Base-by-base conservation (phyloP, 2,329 filamentous ascomycete genomes). In the Fusarium euwallaceae region DNA sequence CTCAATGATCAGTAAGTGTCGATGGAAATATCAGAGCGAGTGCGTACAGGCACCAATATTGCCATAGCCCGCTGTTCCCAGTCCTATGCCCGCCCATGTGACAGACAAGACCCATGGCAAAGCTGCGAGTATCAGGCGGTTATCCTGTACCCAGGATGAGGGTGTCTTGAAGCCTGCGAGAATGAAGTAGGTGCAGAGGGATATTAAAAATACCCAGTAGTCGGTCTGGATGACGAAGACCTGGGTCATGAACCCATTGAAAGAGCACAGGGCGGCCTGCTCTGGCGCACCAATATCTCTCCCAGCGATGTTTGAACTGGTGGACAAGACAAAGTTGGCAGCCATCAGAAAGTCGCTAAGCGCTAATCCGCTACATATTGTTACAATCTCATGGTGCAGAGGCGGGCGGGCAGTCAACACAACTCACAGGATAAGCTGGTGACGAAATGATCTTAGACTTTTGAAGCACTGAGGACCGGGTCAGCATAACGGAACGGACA, bases 341-440 rank as follows among this genome's bases (percentile, higher is more conserved):
- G 59, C 65, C 65, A 67, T 67, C 12, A 67, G 48, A 37, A 63
- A 62, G 48, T 67, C 65, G n/a, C 65, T 67, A 6, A 67, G 32
- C 10, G 65, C 65, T 4, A 67, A 36, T 10, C 65, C 59, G 27
- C 65, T 67, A 51, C 16, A 4, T 16, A n/a, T 32, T 58, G 48
- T 67, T 27, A 62, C 17, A 20, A 34, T 24, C 5, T 45, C 58
- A 29, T 41, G 16, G 22, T 55, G 12, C 9, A 17, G n/a, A 20
- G 24, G 37, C 11, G 12, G 24, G 37, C 11, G 12, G 48, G 24
- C 12, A 16, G 20, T 27, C 36, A 17, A 67, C 65, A 63, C 7
- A 67, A 67, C 65, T 67, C 16, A 67, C 65, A 67, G 65, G 41
- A 67, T 67, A 32, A 67, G 65, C 39, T 58, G 65, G 48, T 67